Base-by-base conservation (phyloP, 202 grass and related monocot genomes). In the Bolboschoenoplectus hybrid region DNA sequence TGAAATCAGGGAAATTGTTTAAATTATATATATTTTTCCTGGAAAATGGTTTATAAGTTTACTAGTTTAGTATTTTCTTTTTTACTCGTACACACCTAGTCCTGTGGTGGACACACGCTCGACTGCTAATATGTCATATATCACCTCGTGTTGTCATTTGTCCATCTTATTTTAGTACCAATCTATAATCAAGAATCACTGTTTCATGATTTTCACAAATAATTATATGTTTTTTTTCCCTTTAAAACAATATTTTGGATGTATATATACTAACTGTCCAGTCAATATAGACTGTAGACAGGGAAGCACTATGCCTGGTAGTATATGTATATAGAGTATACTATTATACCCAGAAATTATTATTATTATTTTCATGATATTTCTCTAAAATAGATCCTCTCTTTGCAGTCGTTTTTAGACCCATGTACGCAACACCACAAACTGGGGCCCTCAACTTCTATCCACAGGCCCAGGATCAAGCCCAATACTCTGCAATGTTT, bases 341-440 rank as follows among this genome's bases (percentile, higher is more conserved):
- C 2, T 44, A 5, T 70, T 4, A 43, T 44, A 41, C 36, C 5
- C 9, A 17, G 45, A 34, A 34, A 51, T 77, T 76, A 36, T n/a
- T 49, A 36, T n/a, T 49, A 34, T 13, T 50, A 14, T 75, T 67
- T 39, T 67, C 26, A 19, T 74, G 44, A 74, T 34, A 35, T 38
- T 83, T 67, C 0, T 55, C 10, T 39, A 9, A 16, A 83, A 26
- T 26, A 0, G 35, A 45, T 52, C 2, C 4, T 69, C 2, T 16
- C 41, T 66, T 45, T 83, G 81, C 81, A 83, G 81, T 83, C 49
- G 41, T 83, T 69, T 69, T 67, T 35, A 83, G 62, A 26, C 63
- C 81, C 2, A 17, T 83, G 12, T 82, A 64, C 80, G 8, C 65
- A 35, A 10, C 58, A 83, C 81, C 58, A 67, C 81, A 70, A 56